Percentiles rank a stretch among this genome's conserved stretches.
phyloP scores from a whole-genome alignment of 805 yeast species.

The Metschnikowia cubensis region DNA sequence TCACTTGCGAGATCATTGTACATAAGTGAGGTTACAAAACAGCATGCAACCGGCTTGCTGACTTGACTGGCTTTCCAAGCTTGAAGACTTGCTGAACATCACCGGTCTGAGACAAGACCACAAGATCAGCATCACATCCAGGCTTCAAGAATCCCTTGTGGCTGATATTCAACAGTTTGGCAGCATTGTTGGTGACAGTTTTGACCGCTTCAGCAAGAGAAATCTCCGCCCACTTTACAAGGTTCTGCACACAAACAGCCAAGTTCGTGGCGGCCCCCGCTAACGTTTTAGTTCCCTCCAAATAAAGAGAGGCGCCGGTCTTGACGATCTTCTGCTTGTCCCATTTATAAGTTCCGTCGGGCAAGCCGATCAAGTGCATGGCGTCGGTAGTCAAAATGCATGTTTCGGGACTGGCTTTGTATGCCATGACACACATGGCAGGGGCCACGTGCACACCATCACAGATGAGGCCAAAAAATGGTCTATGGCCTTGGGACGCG shows the following conservation, averaged over 20 bases:
- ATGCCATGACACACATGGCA: slow-evolving; percentile 47
- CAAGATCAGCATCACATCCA: slow-evolving; percentile 57
- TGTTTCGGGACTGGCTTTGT: slow-evolving; percentile 48
- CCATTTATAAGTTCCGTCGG: slow-evolving; percentile 56
- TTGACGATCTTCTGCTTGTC: slow-evolving; percentile 45
- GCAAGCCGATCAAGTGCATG: slow-evolving; percentile 52
- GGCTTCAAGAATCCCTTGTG: slow-evolving; percentile 47
- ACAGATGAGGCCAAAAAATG: slow-evolving; percentile 51
- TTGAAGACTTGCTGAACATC: slow-evolving; percentile 48
- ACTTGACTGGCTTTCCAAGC: slow-evolving; percentile 31
- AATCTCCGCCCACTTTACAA: slow-evolving; percentile 47
- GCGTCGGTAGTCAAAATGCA: slow-evolving; percentile 58
- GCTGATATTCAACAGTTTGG: slow-evolving; percentile 42
- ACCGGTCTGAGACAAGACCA: slow-evolving; percentile 42
- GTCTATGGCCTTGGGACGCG: slow-evolving; percentile 22
- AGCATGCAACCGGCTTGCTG: slow-evolving; percentile 5
- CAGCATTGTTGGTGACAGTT: slow-evolving; percentile 53
- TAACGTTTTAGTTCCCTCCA: slow-evolving; percentile 53
- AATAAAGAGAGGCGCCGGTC: slow-evolving; percentile 42
- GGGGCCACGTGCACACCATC: slow-evolving; percentile 62
- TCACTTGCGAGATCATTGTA: neutral
- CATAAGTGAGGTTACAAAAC: neutral
- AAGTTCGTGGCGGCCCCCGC: slow-evolving; percentile 61
- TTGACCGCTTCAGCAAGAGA: slow-evolving; percentile 51
- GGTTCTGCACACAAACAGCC: slow-evolving; percentile 47